A percentile compares a stretch with the other conserved stretches of the same genome.
phyloP scores from a whole-genome alignment of 768 basidiomycete genomes.

The Mycena floridula region DNA sequence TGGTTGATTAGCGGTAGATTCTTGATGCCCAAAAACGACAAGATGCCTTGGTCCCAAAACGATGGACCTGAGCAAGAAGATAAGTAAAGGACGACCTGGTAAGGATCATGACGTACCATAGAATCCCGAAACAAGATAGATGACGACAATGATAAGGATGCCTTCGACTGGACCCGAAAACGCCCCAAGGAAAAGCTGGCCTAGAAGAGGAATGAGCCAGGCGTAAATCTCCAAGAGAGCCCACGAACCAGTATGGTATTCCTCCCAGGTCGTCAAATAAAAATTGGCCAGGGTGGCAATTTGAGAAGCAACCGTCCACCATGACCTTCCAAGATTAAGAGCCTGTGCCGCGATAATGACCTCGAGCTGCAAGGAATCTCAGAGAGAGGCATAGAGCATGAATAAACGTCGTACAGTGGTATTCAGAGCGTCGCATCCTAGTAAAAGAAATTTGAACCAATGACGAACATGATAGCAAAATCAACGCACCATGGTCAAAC shows the following conservation, averaged over 20 bases:
- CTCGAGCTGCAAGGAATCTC: slow-evolving; percentile 56
- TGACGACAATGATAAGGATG: slow-evolving; percentile 74
- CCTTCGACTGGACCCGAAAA: slow-evolving; percentile 98
- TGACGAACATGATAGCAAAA: not conserved
- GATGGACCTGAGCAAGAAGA: slow-evolving; percentile 47
- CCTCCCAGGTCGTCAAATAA: slow-evolving; percentile 77
- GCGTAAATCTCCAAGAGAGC: not conserved
- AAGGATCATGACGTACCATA: slow-evolving; percentile 41
- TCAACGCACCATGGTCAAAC: slow-evolving; percentile 86
- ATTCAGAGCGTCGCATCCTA: slow-evolving; percentile 90
- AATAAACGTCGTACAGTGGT: slow-evolving; percentile 60
- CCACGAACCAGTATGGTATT: slow-evolving; percentile 76
- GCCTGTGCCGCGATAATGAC: slow-evolving; percentile 78
- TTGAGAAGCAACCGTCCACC: slow-evolving; percentile 95
- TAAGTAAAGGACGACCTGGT: not conserved
- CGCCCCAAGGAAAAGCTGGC: slow-evolving; percentile 83
- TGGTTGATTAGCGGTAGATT: slow-evolving; percentile 37
- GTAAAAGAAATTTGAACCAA: not conserved
- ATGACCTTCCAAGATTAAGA: slow-evolving; percentile 86
- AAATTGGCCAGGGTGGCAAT: slow-evolving; percentile 72
- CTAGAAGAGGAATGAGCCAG: slow-evolving; percentile 24
- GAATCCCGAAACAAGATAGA: slow-evolving; percentile 76
- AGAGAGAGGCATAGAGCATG: not conserved
- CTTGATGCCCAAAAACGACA: slow-evolving; percentile 53
- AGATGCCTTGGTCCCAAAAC: slow-evolving; percentile 74